Evolutionary conservation across 352 stramenopile genomes (phyloP).

Genomic region (Phytophthora chlamydospora): DNA sequence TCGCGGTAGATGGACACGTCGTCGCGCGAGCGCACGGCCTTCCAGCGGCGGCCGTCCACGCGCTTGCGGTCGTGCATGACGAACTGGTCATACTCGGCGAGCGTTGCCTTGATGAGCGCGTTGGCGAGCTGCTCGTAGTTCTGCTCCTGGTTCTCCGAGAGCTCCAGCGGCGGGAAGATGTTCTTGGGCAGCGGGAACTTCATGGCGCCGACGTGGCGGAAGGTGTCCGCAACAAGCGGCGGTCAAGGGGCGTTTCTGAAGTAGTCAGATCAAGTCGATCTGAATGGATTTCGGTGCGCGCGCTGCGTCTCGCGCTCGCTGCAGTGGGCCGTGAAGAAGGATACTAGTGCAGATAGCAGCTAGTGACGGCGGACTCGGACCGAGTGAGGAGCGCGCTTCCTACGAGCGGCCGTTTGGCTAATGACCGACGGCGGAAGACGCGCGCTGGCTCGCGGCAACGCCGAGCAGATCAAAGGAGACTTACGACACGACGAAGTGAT

Average conservation of each 20-base stretch:
- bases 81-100: constrained; percentile 58
- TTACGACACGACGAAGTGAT: constrained; percentile 25
- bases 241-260: constrained; percentile 12
- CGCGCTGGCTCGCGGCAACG: constrained; percentile 20
- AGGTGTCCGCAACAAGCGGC: constrained; percentile 9
- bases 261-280: constrained; percentile 13
- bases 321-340: not conserved
- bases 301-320: not conserved
- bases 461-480: constrained; percentile 34
- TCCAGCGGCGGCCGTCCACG: constrained; percentile 50
- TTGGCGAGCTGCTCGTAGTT: constrained; percentile 59
- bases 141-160: constrained; percentile 43
- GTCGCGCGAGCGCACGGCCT: constrained; percentile 43
- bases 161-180: constrained; percentile 50
- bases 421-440: constrained; percentile 39
- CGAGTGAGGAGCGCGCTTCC: constrained; percentile 18
- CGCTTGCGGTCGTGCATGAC: constrained; percentile 40
- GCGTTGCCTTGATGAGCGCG: constrained; percentile 49
- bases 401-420: constrained; percentile 29
- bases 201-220: constrained; percentile 26
- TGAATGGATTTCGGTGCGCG: constrained; percentile 12
- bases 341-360: constrained; percentile 21
- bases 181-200: constrained; percentile 63
- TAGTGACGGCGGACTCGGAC: constrained; percentile 15
- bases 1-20: constrained; percentile 55